Evolutionary conservation across 73 alveolate genomes (phyloP).

Genomic region (Paramecium pentaurelia): DNA sequence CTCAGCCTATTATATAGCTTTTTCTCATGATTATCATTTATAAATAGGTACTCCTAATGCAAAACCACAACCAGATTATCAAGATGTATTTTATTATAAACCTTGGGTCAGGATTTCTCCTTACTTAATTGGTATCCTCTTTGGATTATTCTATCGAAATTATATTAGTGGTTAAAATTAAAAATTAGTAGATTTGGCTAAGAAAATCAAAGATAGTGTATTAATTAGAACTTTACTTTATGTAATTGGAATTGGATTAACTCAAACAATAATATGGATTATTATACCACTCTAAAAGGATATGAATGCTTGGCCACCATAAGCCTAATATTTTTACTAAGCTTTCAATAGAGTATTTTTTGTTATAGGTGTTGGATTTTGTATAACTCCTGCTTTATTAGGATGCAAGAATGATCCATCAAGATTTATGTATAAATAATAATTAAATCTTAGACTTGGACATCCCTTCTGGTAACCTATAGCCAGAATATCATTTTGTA

Average conservation of each 20-base stretch:
- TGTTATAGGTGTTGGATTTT: slow-evolving; percentile 62
- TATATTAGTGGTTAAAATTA: neutral
- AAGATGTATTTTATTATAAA: slow-evolving; percentile 37
- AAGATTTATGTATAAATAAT: neutral
- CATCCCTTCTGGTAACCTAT: slow-evolving; percentile 62
- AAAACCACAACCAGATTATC: slow-evolving; percentile 47
- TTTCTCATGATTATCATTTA: neutral
- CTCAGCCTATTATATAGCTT: slow-evolving; percentile 13
- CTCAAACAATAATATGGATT: slow-evolving; percentile 53
- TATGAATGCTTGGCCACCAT: slow-evolving; percentile 37
- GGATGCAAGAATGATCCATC: slow-evolving; percentile 55
- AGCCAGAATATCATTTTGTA: slow-evolving; percentile 61
- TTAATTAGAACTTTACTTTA: slow-evolving; percentile 15
- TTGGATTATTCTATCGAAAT: slow-evolving; percentile 57
- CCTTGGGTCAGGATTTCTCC: slow-evolving; percentile 70
- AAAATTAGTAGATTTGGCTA: neutral
- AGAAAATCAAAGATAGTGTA: neutral
- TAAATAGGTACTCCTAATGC: neutral
- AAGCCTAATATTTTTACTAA: neutral
- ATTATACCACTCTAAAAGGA: slow-evolving; percentile 46
- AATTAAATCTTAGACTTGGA: slow-evolving; percentile 48
- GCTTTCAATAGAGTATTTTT: slow-evolving; percentile 61
- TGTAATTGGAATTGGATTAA: slow-evolving; percentile 61
- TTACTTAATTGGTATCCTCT: slow-evolving; percentile 60
- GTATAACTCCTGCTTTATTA: slow-evolving; percentile 61